Conservation (phyloP, 2,329 filamentous ascomycete species). For the Eutypa lata region DNA sequence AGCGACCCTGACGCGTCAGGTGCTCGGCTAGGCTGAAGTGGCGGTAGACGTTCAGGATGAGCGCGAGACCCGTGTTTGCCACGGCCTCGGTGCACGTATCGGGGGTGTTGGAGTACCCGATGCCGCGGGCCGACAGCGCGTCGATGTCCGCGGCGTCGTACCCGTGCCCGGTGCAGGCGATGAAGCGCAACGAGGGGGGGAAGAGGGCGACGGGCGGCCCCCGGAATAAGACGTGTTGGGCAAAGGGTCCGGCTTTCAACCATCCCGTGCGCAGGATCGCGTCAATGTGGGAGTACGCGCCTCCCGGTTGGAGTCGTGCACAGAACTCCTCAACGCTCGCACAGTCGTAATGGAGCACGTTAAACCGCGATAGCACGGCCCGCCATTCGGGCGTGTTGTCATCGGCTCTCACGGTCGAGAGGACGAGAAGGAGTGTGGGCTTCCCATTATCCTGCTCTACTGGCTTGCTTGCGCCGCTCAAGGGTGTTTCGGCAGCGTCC, state of each 20-base stretch:
- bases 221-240: slow-evolving; percentile 23
- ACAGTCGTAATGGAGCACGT: slow-evolving; percentile 22
- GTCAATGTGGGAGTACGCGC: slow-evolving; percentile 22
- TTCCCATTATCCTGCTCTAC: no score
- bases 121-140: slow-evolving; percentile 18
- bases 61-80: slow-evolving; percentile 23
- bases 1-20: slow-evolving; percentile 10
- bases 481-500: no score
- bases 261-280: slow-evolving; percentile 30
- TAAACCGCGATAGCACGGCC: slow-evolving; percentile 10
- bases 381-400: slow-evolving; percentile 8
- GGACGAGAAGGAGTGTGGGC: slow-evolving; percentile 12
- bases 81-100: slow-evolving; percentile 25
- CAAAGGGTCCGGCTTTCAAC: slow-evolving; percentile 28
- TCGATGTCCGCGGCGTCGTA: slow-evolving; percentile 25
- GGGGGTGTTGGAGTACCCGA: slow-evolving; percentile 28
- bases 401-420: slow-evolving; percentile 7
- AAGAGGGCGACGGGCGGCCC: slow-evolving; percentile 16
- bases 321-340: slow-evolving; percentile 17
- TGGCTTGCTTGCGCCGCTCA: no score
- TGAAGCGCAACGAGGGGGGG: slow-evolving; percentile 16
- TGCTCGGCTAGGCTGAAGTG: slow-evolving; percentile 21
- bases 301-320: slow-evolving; percentile 23
- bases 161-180: slow-evolving; percentile 25
- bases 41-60: slow-evolving; percentile 21